Evolutionary conservation across 2,329 filamentous ascomycete genomes (phyloP), one percentile per base, ranked within the genome.

Genomic region (Colletotrichum tropicale): DNA sequence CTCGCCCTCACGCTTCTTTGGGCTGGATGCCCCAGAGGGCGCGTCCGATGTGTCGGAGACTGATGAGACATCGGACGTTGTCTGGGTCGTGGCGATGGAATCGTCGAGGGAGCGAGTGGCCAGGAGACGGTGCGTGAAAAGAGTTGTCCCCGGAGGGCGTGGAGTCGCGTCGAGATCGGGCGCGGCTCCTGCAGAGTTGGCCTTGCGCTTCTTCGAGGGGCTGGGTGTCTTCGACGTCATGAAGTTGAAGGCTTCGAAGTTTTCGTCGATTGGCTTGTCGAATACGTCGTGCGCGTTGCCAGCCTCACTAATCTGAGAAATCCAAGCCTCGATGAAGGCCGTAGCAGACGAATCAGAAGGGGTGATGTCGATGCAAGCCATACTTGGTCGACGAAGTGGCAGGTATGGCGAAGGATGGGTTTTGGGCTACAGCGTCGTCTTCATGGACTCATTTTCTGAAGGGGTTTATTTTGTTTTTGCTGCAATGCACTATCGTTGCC

Each of bases 241-340:
- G 60, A 36, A 24, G 32, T 64, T 13, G 30, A 36, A 30, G 12
- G 18, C n/a, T 24, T 56, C 21, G 6, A 56, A 26, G 52, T 10
- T 56, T 24, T 56, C 21, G 52, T 56, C 52, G 21, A 56, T 56
- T 56, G n/a, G 52, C n/a, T 26, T 24, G 5, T 56, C 52, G 12
- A 56, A 64, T 36, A 13, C 28, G 60, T 64, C 32, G 30, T 5
- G n/a, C 2, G 8, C 32, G 60, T 18, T 2, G 32, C 0, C 6
- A 1, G 13, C 15, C 24, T 64, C 28, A 10, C 16, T 21, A 5
- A 64, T 34, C 28, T 64, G 60, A 0, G 28, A 16, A 36, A 64
- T 64, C 60, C 60, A 64, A 7, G 28, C 60, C 30, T 64, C 60
- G 16, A 64, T 36, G 28, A 64, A 56, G n/a, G 52, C 52, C 26